Conservation (phyloP, 495 filamentous ascomycete species). For the Lasiosphaeris hirsuta region DNA sequence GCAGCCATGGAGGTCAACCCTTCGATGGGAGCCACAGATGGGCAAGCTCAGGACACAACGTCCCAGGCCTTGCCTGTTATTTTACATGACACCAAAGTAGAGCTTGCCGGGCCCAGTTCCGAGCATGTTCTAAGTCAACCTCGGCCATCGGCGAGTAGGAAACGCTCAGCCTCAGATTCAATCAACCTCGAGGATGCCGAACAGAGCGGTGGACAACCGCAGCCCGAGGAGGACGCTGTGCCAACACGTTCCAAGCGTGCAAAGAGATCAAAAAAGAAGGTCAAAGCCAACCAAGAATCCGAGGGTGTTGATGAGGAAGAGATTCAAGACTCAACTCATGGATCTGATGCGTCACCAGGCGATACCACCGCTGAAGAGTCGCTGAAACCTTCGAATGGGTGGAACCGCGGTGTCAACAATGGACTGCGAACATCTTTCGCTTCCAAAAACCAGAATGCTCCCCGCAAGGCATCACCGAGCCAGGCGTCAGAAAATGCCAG, state of each 20-base stretch:
- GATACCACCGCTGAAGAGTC: slow-evolving; percentile 1
- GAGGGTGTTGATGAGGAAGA: slow-evolving; percentile 32
- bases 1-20: no score
- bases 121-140: no score
- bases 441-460: slow-evolving; percentile 5
- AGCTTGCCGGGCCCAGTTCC: no score
- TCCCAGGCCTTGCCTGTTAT: no score
- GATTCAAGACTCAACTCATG: slow-evolving; percentile 27
- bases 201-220: no score
- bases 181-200: no score
- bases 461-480: slow-evolving; percentile 1
- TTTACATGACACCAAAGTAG: no score
- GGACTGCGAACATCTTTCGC: slow-evolving; percentile 31
- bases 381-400: slow-evolving; percentile 21
- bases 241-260: background rate
- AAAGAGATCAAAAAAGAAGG: slow-evolving; percentile 19
- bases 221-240: no score
- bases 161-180: no score
- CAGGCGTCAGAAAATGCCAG: background rate
- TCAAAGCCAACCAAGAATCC: slow-evolving; percentile 7
- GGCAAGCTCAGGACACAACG: no score
- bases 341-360: slow-evolving; percentile 5
- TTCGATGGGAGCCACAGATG: no score
- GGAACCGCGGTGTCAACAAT: slow-evolving; percentile 38
- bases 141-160: no score